Evolutionary conservation across 306 rosid species (phyloP).

Genomic region (Cyclanthera cordifolia): DNA sequence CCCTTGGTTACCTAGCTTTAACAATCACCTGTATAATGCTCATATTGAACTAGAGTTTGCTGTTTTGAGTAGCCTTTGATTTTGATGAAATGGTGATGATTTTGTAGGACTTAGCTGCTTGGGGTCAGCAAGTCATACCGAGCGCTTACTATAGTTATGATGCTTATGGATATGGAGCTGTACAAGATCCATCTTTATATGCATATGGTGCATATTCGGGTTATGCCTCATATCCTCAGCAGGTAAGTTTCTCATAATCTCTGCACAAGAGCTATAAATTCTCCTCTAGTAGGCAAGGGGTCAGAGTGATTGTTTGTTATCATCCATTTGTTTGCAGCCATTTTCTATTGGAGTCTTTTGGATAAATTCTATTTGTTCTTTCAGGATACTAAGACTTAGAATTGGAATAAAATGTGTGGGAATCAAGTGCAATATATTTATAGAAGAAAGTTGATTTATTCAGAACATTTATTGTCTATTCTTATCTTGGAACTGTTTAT

Average conservation of each 20-base stretch:
- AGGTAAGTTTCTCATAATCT: constrained; percentile 26
- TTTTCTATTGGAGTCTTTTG: not conserved
- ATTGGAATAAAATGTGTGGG: constrained; percentile 9
- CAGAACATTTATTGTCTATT: not conserved
- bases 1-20: not conserved
- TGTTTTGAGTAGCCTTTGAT: not conserved
- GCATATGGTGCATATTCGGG: constrained; percentile 68
- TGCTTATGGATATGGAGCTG: constrained; percentile 59
- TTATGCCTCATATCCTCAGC: constrained; percentile 74
- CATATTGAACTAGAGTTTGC: not conserved
- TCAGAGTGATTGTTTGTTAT: too few species aligned
- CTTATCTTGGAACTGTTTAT: not conserved
- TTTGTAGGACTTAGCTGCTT: constrained; percentile 50
- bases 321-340: constrained; percentile 9
- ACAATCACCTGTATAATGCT: not conserved
- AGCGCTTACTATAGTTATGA: constrained; percentile 56
- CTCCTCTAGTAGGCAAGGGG: not conserved
- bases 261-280: not conserved
- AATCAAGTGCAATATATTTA: not conserved
- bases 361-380: constrained; percentile 2
- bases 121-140: constrained; percentile 77
- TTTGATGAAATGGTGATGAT: not conserved
- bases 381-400: constrained; percentile 1
- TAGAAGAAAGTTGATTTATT: not conserved
- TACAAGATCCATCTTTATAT: constrained; percentile 68